Evolutionary conservation across 192 early-diverging fungal genomes (phyloP).

Genomic region (Linnemannia schmuckeri): DNA sequence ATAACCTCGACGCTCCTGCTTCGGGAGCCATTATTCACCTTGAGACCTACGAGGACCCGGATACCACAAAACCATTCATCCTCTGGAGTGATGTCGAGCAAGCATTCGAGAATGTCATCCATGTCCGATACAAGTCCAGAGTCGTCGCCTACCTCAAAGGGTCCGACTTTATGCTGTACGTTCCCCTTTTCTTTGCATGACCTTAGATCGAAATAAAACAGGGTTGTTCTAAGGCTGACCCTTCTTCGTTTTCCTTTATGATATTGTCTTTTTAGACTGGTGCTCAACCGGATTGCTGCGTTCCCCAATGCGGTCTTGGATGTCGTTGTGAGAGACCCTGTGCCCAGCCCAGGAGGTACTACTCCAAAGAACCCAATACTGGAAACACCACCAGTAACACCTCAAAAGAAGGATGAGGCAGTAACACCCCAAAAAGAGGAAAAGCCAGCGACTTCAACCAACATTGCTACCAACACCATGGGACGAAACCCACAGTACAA

Average conservation of each 20-base stretch:
- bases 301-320: neutral
- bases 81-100: neutral
- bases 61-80: neutral
- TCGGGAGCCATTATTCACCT: neutral
- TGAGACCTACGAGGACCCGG: neutral
- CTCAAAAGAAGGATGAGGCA: no score
- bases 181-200: neutral
- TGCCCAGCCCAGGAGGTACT: neutral
- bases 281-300: neutral
- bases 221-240: neutral
- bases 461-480: neutral
- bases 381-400: neutral
- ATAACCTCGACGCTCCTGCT: neutral
- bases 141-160: neutral
- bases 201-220: no score
- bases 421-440: no score
- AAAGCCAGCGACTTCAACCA: neutral
- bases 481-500: neutral
- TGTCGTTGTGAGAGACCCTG: neutral
- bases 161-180: neutral
- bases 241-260: neutral
- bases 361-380: neutral
- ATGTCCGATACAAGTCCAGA: neutral
- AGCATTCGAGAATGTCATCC: neutral
- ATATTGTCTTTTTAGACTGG: neutral